Evolutionary conservation across 202 grass and related monocot genomes (phyloP).

Genomic region (Carex arenaria): DNA sequence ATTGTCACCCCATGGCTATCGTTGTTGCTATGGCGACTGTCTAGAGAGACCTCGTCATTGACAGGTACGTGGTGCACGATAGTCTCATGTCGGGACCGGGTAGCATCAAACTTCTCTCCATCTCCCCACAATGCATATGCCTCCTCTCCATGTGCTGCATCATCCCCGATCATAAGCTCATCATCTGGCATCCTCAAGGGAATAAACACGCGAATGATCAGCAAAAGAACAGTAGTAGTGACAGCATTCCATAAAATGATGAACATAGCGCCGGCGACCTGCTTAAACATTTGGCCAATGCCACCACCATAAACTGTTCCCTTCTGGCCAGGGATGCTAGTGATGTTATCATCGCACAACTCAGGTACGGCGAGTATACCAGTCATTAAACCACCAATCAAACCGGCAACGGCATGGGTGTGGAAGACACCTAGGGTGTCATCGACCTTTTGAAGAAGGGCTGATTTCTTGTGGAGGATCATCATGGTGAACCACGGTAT

Average conservation of each 20-base stretch:
- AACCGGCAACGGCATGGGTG: constrained; percentile 61
- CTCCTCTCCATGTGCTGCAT: constrained; percentile 75
- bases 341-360: constrained; percentile 29
- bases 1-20: constrained; percentile 12
- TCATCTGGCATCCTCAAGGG: constrained; percentile 70
- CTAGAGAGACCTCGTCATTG: background rate
- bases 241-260: constrained; percentile 48
- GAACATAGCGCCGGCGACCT: constrained; percentile 45
- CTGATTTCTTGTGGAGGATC: constrained; percentile 78
- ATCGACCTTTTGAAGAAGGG: constrained; percentile 53
- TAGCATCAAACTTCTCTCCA: constrained; percentile 57
- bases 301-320: constrained; percentile 66
- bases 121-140: constrained; percentile 80
- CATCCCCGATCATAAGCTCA: constrained; percentile 65
- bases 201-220: constrained; percentile 42
- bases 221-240: constrained; percentile 51
- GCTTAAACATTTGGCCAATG: constrained; percentile 41
- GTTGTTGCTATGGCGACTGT: background rate
- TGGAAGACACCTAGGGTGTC: constrained; percentile 74
- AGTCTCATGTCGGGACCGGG: constrained; percentile 40
- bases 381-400: constrained; percentile 56
- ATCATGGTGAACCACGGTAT: constrained; percentile 85
- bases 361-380: constrained; percentile 53
- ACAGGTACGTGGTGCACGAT: constrained; percentile 17
- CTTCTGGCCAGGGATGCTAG: constrained; percentile 28